Evolutionary conservation across 164 flowering plant species (phyloP), one percentile per base, ranked within the genome.

Genomic region (Tetrastigma voinierianum): DNA sequence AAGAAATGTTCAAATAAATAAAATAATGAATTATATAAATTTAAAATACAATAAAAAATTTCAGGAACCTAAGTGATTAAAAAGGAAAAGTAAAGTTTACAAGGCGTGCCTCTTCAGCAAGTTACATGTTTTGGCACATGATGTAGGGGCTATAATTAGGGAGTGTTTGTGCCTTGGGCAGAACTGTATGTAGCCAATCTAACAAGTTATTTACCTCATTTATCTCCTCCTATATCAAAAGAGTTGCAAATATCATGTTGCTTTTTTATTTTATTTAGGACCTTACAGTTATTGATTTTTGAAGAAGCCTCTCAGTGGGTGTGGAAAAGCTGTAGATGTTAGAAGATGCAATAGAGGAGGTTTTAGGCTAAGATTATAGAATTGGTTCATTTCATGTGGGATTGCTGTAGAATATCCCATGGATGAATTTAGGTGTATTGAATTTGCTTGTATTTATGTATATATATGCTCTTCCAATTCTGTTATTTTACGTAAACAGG

Each of bases 301-400:
- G 90, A 84, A 71, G 84, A 88, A 88, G 89, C 67, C 86, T 88
- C 17, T 74, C 80, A 72, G 68, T 88, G 67, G 93, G 90, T 45
- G 90, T 88, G 3, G 93, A 86, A 64, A 88, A 77, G 59, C 86
- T 88, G 93, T 86, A 46, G 93, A 88, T 80, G 89, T 86, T 32
- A 88, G 70, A 88, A 78, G 83, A 86, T 88, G 90, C 89, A 82
- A 64, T 88, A 90, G 93, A 90, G 93, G 93, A 88, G 77, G 85
- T 83, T 72, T 74, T 88, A 88, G 75, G 85, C 85, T 12, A 88
- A 86, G 72, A 88, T 88, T 70, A 90, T n/a, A 90, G 71, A 86
- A 84, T 47, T 88, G 93, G 93, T 88, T 67, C 87, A 86, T 79
- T 88, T 77, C 71, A 88, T 88, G 93, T 85, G 89, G 89, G 15